These are phyloP conservation scores for Oryza officinalis DNA, from an alignment of 176 grass and related monocot genomes.

Conservation along the genomic window DNA sequence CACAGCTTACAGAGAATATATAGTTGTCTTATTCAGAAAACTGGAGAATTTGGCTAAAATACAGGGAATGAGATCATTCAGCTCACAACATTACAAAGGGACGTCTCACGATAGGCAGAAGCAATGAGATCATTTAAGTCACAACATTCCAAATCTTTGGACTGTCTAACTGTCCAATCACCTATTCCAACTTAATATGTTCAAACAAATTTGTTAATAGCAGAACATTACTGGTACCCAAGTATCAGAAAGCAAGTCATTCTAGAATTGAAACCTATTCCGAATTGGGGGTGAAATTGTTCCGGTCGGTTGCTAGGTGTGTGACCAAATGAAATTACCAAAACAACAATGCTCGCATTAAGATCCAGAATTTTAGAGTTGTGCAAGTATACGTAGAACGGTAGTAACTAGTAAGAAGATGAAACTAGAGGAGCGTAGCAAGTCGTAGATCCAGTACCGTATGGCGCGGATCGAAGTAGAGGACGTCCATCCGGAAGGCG, in stretches of 20 bases:
- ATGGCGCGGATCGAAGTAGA: constrained; percentile 86
- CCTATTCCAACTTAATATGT: not conserved
- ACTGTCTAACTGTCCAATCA: not conserved
- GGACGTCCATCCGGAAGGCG: constrained; percentile 90
- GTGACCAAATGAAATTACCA: not conserved
- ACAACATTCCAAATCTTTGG: not conserved
- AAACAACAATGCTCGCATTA: not conserved
- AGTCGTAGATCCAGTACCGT: constrained; percentile 47
- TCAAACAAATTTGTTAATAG: not conserved
- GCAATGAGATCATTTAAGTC: not conserved
- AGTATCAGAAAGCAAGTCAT: not conserved
- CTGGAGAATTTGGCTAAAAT: not conserved
- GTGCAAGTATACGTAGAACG: not conserved
- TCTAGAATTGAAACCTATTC: not conserved
- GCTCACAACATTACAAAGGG: not conserved
- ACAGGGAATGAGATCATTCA: not conserved
- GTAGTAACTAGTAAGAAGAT: not conserved
- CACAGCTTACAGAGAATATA: not conserved
- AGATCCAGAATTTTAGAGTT: not conserved
- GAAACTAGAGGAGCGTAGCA: not conserved
- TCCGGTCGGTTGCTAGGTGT: not conserved
- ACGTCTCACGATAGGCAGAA: not conserved
- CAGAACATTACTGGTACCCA: not conserved
- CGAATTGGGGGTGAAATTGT: not conserved
- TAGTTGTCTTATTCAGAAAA: not conserved